These are phyloP conservation scores for Fraxinus ornus DNA, from an alignment of 305 asterid genomes.

Conservation along the genomic window DNA sequence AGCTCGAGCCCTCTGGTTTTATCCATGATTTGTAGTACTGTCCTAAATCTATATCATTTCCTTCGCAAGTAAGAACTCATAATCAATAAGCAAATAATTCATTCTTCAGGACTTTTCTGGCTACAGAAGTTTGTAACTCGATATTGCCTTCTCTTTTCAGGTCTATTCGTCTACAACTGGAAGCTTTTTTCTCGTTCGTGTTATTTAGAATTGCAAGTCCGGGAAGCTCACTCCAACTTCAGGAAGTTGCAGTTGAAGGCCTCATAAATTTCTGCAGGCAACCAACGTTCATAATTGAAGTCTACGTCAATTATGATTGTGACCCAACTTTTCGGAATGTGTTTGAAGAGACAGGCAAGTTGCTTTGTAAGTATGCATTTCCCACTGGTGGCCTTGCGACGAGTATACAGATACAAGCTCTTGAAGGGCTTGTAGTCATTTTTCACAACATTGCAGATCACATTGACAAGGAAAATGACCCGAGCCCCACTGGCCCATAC, in stretches of 20 bases:
- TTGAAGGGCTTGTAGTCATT: constrained; percentile 66
- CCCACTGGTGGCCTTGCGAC: constrained; percentile 47
- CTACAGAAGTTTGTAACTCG: not conserved
- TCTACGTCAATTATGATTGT: constrained; percentile 75
- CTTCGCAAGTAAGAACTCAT: constrained; percentile 56
- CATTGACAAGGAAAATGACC: constrained; percentile 67
- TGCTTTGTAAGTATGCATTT: constrained; percentile 80
- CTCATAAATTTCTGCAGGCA: constrained; percentile 82
- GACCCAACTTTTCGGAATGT: constrained; percentile 70
- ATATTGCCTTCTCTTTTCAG: constrained; percentile 36
- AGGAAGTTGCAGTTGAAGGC: constrained; percentile 87
- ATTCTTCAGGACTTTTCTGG: not conserved
- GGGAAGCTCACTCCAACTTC: constrained; percentile 53
- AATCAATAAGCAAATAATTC: not conserved
- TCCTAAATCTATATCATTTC: constrained; percentile 77
- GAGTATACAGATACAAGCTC: constrained; percentile 76
- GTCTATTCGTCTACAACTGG: constrained; percentile 78
- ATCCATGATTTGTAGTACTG: constrained; percentile 86
- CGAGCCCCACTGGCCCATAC: constrained; percentile 57
- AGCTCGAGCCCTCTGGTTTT: constrained; percentile 67
- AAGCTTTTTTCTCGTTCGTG: constrained; percentile 75
- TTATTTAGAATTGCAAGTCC: constrained; percentile 52
- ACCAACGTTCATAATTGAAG: constrained; percentile 61
- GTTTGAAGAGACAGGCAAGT: constrained; percentile 72
- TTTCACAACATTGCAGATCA: constrained; percentile 81